Evolutionary conservation across 1,284 basidiomycete genomes (phyloP), one percentile per base, ranked within the genome.

Genomic region (Naganishia sp.): DNA sequence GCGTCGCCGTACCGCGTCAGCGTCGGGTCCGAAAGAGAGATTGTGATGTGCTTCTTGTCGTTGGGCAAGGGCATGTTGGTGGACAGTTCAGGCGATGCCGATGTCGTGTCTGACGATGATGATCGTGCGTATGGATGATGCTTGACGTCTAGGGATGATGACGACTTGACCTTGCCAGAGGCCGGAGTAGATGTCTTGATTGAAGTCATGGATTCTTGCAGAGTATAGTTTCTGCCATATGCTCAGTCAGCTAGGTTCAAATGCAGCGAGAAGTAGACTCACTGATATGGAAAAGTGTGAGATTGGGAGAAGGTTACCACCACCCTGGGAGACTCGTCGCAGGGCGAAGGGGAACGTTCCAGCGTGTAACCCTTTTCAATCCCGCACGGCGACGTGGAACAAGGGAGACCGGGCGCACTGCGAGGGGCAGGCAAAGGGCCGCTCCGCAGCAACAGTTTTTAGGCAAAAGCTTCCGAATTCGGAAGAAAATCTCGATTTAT

Each of bases 1-100:
- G 59, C 59, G 21, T 61, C 59, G n/a, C 59, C 59, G 25, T 61
- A 61, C 36, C 59, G 59, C 11, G 59, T 61, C 21, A 61, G 59
- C 15, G 59, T 61, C 15, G 59, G 59, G 39, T 61, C 59, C 15
- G 59, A 61, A 13, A 61, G 59, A 33, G 59, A 61, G 59, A 61
- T 61, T 4, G 59, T 61, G 18, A 61, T 61, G 39, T 61, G 59
- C 43, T 61, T 61, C 59, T 61, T 61, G 21, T 61, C 59, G 21
- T 6, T 23, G 4, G 55, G 28, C 13, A 57, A 25, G 55, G 21
- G 21, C 36, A 31, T 25, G 43, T n/a, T n/a, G 16, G 36, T 39
- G 31, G 33, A 36, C 16, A 31, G 18, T 11, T 23, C 21, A 1
- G 53, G 31, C 33, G 31, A 36, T 25, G 44, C 6, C 33, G 31